These are phyloP conservation scores for Plantago ovata DNA, from an alignment of 257 asterid genomes.

Conservation along the genomic window DNA sequence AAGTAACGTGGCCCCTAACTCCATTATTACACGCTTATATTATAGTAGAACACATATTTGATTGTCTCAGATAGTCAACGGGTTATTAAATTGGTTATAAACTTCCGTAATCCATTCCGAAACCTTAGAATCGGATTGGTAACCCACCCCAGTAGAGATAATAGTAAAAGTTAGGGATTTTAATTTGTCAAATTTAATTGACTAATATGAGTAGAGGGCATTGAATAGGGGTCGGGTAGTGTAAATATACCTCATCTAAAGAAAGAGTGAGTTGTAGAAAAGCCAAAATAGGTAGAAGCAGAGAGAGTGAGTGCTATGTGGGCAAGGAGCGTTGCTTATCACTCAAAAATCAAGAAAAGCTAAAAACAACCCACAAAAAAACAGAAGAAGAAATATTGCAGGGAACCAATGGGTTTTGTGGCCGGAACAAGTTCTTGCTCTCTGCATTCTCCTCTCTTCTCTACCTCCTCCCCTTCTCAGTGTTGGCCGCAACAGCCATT, in stretches of 20 bases:
- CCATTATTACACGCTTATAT: too few relatives aligned
- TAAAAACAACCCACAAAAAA: neutral
- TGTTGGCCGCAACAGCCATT: conserved; percentile 32
- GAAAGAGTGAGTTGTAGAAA: neutral
- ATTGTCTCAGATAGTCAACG: too few relatives aligned
- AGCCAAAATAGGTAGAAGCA: conserved; percentile 3
- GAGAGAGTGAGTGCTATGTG: conserved; percentile 16
- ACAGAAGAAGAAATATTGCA: too few relatives aligned
- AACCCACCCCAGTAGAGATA: too few relatives aligned
- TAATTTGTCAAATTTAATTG: too few relatives aligned
- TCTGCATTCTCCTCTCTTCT: conserved; percentile 31
- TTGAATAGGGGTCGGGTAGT: neutral
- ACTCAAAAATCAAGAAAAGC: conserved; percentile 18
- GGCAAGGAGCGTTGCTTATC: conserved; percentile 25
- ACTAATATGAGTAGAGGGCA: neutral
- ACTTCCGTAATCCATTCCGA: too few relatives aligned
- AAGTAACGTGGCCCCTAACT: too few relatives aligned
- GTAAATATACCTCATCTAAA: neutral
- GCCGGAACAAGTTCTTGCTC: conserved; percentile 31
- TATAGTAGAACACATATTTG: too few relatives aligned
- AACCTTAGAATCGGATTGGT: too few relatives aligned
- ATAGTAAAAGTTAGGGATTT: too few relatives aligned
- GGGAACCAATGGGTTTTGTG: conserved; percentile 24
- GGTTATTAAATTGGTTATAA: too few relatives aligned
- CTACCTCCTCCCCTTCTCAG: conserved; percentile 32